Conservation (phyloP, 2,329 filamentous ascomycete genomes). For the Penicillium sp. region DNA sequence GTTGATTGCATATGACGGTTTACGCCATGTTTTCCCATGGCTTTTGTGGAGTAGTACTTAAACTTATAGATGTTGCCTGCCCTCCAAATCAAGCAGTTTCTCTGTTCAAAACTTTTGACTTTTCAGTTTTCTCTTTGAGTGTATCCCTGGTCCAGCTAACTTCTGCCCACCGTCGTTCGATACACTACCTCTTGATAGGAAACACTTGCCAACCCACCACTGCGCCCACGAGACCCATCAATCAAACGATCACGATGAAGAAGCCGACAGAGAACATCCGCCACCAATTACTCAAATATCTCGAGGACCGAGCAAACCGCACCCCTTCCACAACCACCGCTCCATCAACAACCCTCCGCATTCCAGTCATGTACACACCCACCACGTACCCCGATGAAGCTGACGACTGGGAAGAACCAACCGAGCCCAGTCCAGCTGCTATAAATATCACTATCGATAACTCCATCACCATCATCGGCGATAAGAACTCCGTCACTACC, state of each 20-base stretch:
- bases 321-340: slow-evolving; percentile 16
- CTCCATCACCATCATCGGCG: slow-evolving; percentile 37
- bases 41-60: no score
- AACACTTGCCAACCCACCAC: background rate
- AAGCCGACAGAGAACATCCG: slow-evolving; percentile 25
- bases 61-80: background rate
- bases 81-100: background rate
- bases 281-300: slow-evolving; percentile 33
- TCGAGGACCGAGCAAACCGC: slow-evolving; percentile 24
- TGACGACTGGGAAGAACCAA: slow-evolving; percentile 20
- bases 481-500: slow-evolving; percentile 34
- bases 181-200: background rate
- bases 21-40: no score
- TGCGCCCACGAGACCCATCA: background rate
- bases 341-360: slow-evolving; percentile 12
- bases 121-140: background rate
- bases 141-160: background rate
- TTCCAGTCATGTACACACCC: slow-evolving; percentile 2
- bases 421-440: slow-evolving; percentile 5
- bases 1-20: background rate
- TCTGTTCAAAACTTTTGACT: background rate
- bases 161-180: background rate
- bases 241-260: background rate
- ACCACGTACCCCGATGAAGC: background rate
- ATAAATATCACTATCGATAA: slow-evolving; percentile 40